Evolutionary conservation across 192 early-diverging fungal species (phyloP).

Genomic region (Physocladia obscura): DNA sequence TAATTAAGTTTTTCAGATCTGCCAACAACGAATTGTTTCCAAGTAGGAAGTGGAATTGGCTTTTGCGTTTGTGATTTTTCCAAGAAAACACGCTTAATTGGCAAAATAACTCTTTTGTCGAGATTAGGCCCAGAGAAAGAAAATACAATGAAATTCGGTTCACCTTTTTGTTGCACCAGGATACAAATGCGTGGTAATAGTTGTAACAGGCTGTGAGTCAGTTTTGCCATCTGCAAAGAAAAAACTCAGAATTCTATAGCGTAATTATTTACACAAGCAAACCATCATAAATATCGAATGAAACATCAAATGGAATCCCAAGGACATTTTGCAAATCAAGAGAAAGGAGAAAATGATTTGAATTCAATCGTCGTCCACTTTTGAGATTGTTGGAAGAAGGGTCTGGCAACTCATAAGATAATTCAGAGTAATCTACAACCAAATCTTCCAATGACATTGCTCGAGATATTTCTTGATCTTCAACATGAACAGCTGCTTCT

Average conservation of each 20-base stretch:
- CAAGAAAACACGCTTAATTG: slow-evolving; percentile 62
- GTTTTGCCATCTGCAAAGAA: not conserved
- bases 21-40: slow-evolving; percentile 79
- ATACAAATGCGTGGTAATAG: slow-evolving; percentile 39
- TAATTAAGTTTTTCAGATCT: slow-evolving; percentile 47
- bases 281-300: slow-evolving; percentile 69
- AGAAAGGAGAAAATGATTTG: slow-evolving; percentile 72
- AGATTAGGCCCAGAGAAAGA: not conserved
- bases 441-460: slow-evolving; percentile 48
- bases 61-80: slow-evolving; percentile 40
- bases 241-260: not conserved
- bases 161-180: slow-evolving; percentile 49
- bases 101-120: slow-evolving; percentile 59
- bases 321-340: slow-evolving; percentile 77
- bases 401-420: slow-evolving; percentile 15
- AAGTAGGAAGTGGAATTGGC: slow-evolving; percentile 69
- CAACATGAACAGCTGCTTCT: not conserved
- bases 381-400: slow-evolving; percentile 18
- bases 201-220: slow-evolving; percentile 5
- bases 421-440: slow-evolving; percentile 39
- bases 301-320: slow-evolving; percentile 70
- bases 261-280: not conserved
- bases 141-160: not conserved
- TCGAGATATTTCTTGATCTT: slow-evolving; percentile 16
- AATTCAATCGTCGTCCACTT: not conserved